phyloP scores from a whole-genome alignment of 2,329 filamentous ascomycete species.

The Cercospora sp. region DNA sequence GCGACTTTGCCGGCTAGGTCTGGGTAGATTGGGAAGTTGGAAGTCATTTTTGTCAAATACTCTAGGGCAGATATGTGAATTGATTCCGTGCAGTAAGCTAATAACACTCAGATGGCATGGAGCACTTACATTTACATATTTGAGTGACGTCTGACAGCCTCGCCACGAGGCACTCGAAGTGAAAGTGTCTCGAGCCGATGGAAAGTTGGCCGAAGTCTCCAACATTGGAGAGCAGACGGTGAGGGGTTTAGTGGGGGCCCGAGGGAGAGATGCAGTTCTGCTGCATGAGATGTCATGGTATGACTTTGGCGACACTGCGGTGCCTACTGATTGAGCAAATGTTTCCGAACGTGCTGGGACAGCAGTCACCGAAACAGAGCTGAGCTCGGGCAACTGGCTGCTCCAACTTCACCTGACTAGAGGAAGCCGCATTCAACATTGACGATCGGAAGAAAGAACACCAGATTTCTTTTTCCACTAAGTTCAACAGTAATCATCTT shows the following conservation, averaged over 20 bases:
- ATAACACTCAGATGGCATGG: neutral
- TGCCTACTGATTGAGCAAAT: neutral
- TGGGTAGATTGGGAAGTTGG: constrained; percentile 28
- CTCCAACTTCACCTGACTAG: neutral
- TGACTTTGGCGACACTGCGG: constrained; percentile 1
- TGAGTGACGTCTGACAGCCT: neutral
- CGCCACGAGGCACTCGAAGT: constrained; percentile 1
- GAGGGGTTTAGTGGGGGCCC: constrained; percentile 24
- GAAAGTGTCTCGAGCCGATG: neutral
- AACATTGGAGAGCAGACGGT: neutral
- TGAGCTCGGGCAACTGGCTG: neutral
- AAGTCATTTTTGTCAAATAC: constrained; percentile 11
- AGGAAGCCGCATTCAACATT: neutral
- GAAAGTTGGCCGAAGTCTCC: constrained; percentile 9
- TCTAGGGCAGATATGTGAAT: neutral
- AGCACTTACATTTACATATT: neutral
- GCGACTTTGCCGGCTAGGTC: constrained; percentile 48
- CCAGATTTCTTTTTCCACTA: neutral
- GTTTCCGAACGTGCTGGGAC: neutral
- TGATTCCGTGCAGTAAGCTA: neutral
- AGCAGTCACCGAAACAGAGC: neutral
- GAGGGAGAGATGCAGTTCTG: constrained; percentile 5
- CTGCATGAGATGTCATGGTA: neutral
- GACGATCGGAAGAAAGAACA: neutral
- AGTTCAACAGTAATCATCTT: neutral